Conservation (phyloP, 192 early-diverging fungal genomes). For the Coemansia sp. region DNA sequence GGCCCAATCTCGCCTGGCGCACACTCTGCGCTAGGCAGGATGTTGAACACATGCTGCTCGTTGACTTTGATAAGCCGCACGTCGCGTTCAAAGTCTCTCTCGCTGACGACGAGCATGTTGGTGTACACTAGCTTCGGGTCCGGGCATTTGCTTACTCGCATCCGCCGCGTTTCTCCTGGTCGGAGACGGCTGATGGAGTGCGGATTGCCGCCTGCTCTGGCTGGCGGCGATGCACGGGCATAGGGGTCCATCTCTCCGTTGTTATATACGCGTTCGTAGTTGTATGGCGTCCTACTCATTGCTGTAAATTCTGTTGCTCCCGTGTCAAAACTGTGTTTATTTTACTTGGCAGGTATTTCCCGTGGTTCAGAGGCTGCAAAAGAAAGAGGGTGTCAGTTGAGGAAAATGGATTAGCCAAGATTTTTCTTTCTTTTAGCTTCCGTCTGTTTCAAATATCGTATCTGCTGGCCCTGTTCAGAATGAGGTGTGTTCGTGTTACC, state of each 20-base stretch:
- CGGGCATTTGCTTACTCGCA: constrained; percentile 54
- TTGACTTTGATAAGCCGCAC: constrained; percentile 76
- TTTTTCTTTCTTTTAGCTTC: neutral
- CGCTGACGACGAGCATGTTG: constrained; percentile 76
- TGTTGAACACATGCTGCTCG: constrained; percentile 76
- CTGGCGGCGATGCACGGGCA: constrained; percentile 5
- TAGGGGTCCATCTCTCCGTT: constrained; percentile 53
- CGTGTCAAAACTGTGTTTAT: neutral
- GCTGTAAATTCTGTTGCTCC: neutral
- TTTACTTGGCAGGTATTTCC: neutral
- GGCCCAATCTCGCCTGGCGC: constrained; percentile 37
- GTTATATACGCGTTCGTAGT: constrained; percentile 41
- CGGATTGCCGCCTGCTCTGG: constrained; percentile 1
- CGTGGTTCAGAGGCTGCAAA: neutral
- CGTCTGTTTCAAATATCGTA: neutral
- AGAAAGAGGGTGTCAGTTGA: neutral
- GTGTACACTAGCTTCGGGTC: constrained; percentile 57
- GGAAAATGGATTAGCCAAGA: neutral
- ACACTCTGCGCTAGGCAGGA: constrained; percentile 40
- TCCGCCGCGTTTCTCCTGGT: constrained; percentile 30
- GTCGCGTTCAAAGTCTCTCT: constrained; percentile 67
- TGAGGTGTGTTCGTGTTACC: constrained; percentile 43
- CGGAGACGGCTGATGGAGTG: constrained; percentile 7
- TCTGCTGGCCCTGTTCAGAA: neutral
- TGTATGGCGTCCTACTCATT: constrained; percentile 41